Evolutionary conservation across 768 basidiomycete genomes (phyloP).

Genomic region (Lactarius vividus): DNA sequence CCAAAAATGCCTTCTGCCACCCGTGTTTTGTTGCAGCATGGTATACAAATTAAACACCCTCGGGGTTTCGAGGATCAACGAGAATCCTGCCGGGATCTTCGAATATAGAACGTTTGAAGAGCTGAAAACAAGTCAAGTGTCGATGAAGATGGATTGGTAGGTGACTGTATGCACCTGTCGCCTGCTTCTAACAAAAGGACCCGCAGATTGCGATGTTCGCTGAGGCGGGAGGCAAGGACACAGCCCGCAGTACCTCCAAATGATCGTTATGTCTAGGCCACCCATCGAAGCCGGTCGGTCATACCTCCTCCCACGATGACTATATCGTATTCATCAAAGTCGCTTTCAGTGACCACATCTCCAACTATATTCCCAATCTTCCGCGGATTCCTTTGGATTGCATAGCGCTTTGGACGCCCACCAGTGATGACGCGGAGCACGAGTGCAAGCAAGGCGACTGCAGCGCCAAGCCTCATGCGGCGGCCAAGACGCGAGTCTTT

Average conservation of each 20-base stretch:
- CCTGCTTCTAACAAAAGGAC: constrained; percentile 62
- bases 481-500: constrained; percentile 12
- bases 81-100: constrained; percentile 27
- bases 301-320: constrained; percentile 40
- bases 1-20: constrained; percentile 52
- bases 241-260: constrained; percentile 57
- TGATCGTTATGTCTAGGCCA: background rate
- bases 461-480: constrained; percentile 10
- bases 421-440: background rate
- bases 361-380: constrained; percentile 14
- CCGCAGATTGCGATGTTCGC: constrained; percentile 51
- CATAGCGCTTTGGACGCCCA: constrained; percentile 9
- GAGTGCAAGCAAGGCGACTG: constrained; percentile 7
- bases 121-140: constrained; percentile 1
- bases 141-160: background rate
- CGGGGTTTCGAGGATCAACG: constrained; percentile 42
- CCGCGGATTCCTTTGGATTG: constrained; percentile 10
- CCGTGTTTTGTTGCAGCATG: constrained; percentile 51
- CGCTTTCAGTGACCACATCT: constrained; percentile 16
- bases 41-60: constrained; percentile 57
- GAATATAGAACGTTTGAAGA: constrained; percentile 13
- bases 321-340: constrained; percentile 36
- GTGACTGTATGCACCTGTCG: constrained; percentile 44
- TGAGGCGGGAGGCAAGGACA: constrained; percentile 56
- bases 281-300: background rate